Percentiles rank a stretch among this genome's conserved stretches.
These are phyloP conservation scores for Spathaspora hagerdaliae DNA, from an alignment of 805 yeast species.

Conservation along the genomic window DNA sequence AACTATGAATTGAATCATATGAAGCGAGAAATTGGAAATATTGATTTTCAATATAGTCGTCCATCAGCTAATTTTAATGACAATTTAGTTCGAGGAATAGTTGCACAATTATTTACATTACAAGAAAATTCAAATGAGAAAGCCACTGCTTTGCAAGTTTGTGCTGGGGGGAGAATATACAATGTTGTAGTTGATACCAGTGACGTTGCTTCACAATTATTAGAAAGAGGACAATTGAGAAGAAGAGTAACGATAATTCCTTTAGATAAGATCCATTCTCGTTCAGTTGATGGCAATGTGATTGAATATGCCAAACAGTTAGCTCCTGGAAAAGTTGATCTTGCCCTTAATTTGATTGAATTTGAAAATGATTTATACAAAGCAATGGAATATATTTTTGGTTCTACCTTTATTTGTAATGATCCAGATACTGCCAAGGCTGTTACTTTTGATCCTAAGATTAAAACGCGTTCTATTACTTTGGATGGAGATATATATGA, in stretches of 20 bases:
- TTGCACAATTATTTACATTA: slow-evolving; percentile 76
- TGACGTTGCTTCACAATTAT: slow-evolving; percentile 72
- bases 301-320: slow-evolving; percentile 66
- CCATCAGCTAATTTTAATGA: slow-evolving; percentile 63
- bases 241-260: slow-evolving; percentile 91
- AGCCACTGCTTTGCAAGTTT: slow-evolving; percentile 82
- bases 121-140: slow-evolving; percentile 52
- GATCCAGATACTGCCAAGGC: slow-evolving; percentile 85
- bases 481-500: slow-evolving; percentile 92
- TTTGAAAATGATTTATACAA: slow-evolving; percentile 64
- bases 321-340: slow-evolving; percentile 81
- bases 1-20: slow-evolving; percentile 49
- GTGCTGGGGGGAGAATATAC: slow-evolving; percentile 89
- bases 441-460: slow-evolving; percentile 82
- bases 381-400: slow-evolving; percentile 92
- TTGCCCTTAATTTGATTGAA: slow-evolving; percentile 79
- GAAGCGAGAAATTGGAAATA: slow-evolving; percentile 61
- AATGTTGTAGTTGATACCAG: slow-evolving; percentile 91
- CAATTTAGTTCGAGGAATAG: slow-evolving; percentile 75
- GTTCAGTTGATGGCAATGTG: slow-evolving; percentile 46
- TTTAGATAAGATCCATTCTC: slow-evolving; percentile 73
- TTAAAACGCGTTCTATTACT: slow-evolving; percentile 80
- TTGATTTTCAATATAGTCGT: slow-evolving; percentile 69
- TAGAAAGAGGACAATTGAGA: slow-evolving; percentile 73
- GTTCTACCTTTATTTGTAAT: slow-evolving; percentile 79